These are phyloP conservation scores for Rhizophora apiculata DNA, from an alignment of 345 rosid species.

Conservation along the genomic window DNA sequence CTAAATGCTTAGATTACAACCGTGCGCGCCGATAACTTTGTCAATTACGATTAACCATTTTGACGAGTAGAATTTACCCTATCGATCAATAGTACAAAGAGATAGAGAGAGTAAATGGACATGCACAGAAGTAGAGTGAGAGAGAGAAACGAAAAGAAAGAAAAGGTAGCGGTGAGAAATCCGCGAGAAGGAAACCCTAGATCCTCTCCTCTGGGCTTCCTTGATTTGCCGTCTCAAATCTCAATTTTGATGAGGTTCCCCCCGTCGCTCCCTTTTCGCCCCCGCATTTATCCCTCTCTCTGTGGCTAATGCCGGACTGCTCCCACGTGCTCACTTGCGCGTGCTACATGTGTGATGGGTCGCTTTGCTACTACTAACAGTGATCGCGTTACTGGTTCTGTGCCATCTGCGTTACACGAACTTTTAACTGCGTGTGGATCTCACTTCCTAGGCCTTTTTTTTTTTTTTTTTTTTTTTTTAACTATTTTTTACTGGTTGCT, in stretches of 20 bases:
- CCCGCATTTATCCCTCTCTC: neutral
- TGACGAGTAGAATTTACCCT: neutral
- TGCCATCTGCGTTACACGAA: conserved; percentile 19
- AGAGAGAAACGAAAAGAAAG: conserved; percentile 2
- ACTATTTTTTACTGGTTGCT: neutral
- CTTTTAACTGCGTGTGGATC: conserved; percentile 7
- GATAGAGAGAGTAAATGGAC: neutral
- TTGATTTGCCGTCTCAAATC: conserved; percentile 21
- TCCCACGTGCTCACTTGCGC: conserved; percentile 4
- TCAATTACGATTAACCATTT: neutral
- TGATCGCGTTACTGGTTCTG: neutral
- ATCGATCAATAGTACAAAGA: neutral
- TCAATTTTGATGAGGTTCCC: neutral
- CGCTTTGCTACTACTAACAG: too few species aligned
- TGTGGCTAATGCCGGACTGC: neutral
- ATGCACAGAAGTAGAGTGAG: conserved; percentile 5
- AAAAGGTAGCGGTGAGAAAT: conserved; percentile 30
- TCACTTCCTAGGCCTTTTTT: neutral
- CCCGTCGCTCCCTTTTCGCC: neutral
- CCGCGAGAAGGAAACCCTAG: conserved; percentile 61
- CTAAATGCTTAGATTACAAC: conserved; percentile 7
- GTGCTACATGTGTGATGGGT: too few species aligned
- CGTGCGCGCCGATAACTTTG: neutral
- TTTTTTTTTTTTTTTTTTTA: neutral
- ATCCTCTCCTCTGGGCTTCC: conserved; percentile 35